Conservation (phyloP, 805 yeast genomes). For the Ogataea pilisensis region DNA sequence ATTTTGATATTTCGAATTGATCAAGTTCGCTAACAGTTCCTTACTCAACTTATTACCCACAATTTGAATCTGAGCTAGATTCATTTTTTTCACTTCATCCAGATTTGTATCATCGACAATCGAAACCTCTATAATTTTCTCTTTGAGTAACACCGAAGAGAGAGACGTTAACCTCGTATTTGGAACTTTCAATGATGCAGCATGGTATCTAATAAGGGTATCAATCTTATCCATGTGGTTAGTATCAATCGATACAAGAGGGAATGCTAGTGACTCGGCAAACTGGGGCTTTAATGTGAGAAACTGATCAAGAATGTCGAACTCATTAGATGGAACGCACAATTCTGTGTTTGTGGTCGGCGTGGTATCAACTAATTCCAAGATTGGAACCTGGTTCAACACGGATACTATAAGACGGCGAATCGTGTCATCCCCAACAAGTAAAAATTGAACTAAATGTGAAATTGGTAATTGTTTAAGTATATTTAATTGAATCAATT, state of each 20-base stretch:
- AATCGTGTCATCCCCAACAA: conserved; percentile 4
- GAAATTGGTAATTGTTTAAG: conserved; percentile 8
- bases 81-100: background rate
- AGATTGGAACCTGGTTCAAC: background rate
- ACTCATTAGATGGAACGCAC: conserved; percentile 1
- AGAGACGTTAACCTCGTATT: background rate
- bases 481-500: conserved; percentile 4
- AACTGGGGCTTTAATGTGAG: background rate
- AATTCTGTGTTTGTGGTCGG: background rate
- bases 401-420: background rate
- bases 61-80: background rate
- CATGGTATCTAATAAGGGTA: background rate
- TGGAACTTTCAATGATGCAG: background rate
- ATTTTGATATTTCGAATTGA: background rate
- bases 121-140: background rate
- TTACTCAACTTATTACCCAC: background rate
- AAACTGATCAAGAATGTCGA: conserved; percentile 1
- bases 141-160: background rate
- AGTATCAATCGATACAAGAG: conserved; percentile 1
- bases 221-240: background rate
- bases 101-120: background rate
- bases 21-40: background rate
- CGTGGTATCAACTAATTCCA: conserved; percentile 4
- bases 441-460: conserved; percentile 8
- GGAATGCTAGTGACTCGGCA: conserved; percentile 1